Base-by-base conservation (phyloP, 1,139 yeast species). In the Debaryomyces sp. region DNA sequence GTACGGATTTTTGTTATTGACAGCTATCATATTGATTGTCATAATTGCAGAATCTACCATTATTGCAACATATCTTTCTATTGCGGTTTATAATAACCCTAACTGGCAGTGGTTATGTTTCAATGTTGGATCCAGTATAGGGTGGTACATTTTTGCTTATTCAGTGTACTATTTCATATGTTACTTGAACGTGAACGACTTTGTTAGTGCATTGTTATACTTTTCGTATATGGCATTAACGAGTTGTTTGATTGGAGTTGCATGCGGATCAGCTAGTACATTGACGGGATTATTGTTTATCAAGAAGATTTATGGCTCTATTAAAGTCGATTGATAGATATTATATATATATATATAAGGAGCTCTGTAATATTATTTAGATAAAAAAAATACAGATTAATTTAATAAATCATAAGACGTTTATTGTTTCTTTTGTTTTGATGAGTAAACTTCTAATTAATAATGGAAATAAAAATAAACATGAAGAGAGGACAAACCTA, bases 31-130 rank as follows among this genome's bases (percentile, higher is more conserved):
- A 47, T 71, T 88, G 35, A 67, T 82, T 37, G 70, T 87, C 35
- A 82, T 89, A 10, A 83, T 89, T 33, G 73, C 82, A 42, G 96
- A 89, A 63, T 81, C 88, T 48, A 81, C 94, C n/a, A 77, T 90
- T 33, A 81, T 89, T 39, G 84, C 89, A 9, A 77, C 87, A 12
- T 89, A 86, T 60, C 62, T 86, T 35, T 79, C 85, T 41, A 74
- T 90, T 59, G 65, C 73, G 2, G 76, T 80, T 41, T 75, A 81
- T 54, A 84, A 82, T 47, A 83, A 86, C 60, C 84, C 84, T 47
- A 68, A 75, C 52, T 90, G 97, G 96, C 89, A 89, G 63, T 90
- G 97, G 96, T 76, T 86, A 55, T 76, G 91, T 15, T 89, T 89
- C 64, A 66, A 82, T 52, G 82, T 84, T 35, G 91, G 96, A 3